Base-by-base conservation (phyloP, 2,329 filamentous ascomycete species). In the Triangularia verruculosa region DNA sequence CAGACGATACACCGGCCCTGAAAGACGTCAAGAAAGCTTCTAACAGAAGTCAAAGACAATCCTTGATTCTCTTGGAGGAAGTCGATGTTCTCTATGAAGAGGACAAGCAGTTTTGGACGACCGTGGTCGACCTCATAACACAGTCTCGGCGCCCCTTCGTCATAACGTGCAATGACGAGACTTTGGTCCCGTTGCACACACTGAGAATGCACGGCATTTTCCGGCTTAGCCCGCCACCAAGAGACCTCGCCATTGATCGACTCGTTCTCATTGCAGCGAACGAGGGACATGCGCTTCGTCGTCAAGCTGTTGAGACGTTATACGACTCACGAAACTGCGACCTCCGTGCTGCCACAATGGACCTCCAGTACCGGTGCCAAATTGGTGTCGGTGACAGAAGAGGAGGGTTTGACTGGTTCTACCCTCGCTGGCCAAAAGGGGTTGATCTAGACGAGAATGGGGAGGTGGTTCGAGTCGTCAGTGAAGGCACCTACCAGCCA, bases 301-400 rank as follows among this genome's bases (percentile, higher is more conserved):
- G 92, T 47, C 74, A 84, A 25, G 86, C 91, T 0, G 83, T 96
- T 0, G 80, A 83, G 59, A 79, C 84, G 6, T 82, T 99, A 2
- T 97, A 93, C 71, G 80, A 83, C 60, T 86, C 86, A 13, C 89
- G 90, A 60, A 75, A 82, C 1, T 77, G 83, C 27, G 95, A 99
- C 73, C 78, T 99, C 12, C 88, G 95, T 61, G 92, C 89, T 22
- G 88, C 89, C 1, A 86, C 99, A 57, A 88, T 84, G 62, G 93
- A 98, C 66, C 83, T 99, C 27, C 89, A 96, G 73, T 95, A 96
- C 73, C 99, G 94, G 94, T 99, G 96, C 74, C 95, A 99, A 74
- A 93, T 98, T 77, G 92, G 90, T 0, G 87, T 99, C 9, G 96
- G 95, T 4, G 95, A 97, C 73, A 82, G 86, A n/a, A 90, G 90